phyloP scores from a whole-genome alignment of 2,329 filamentous ascomycete species.

The Ophidiomyces ophidiicola region DNA sequence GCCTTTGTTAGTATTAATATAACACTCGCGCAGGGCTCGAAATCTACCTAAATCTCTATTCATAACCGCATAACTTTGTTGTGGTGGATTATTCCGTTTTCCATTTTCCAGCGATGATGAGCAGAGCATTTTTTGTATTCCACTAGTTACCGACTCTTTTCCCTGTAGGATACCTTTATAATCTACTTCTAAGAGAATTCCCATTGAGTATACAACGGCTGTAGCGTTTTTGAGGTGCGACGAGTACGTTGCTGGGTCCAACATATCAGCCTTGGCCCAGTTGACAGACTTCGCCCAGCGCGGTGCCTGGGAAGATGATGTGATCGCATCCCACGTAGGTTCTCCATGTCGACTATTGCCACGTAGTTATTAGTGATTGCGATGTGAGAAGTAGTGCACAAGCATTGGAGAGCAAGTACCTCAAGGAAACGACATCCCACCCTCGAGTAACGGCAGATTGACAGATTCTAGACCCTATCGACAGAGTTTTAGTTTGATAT shows the following conservation, averaged over 20 bases:
- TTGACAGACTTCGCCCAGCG: constrained; percentile 69
- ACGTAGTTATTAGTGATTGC: constrained; percentile 1
- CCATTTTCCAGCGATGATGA: constrained; percentile 38
- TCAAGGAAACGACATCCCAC: constrained; percentile 87
- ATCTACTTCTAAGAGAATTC: constrained; percentile 90
- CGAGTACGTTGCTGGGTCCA: constrained; percentile 68
- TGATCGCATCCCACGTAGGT: constrained; percentile 70
- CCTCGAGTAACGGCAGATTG: constrained; percentile 72
- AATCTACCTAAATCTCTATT: constrained; percentile 62
- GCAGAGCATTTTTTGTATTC: constrained; percentile 62
- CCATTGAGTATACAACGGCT: constrained; percentile 88
- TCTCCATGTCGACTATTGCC: constrained; percentile 67
- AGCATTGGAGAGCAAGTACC: constrained; percentile 40
- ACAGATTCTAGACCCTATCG: constrained; percentile 63
- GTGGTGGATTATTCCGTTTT: constrained; percentile 54
- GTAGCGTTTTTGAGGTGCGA: constrained; percentile 63
- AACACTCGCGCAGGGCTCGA: not conserved
- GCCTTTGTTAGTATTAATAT: constrained; percentile 9
- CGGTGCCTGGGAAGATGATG: constrained; percentile 60
- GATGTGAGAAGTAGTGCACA: constrained; percentile 11
- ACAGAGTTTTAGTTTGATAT: constrained; percentile 7
- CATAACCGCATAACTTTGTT: constrained; percentile 94
- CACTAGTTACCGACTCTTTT: constrained; percentile 66
- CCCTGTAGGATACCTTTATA: constrained; percentile 89
- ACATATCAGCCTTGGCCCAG: constrained; percentile 81